Evolutionary conservation across 2,329 filamentous ascomycete genomes (phyloP).

Genomic region (Fusarium subtropicale): DNA sequence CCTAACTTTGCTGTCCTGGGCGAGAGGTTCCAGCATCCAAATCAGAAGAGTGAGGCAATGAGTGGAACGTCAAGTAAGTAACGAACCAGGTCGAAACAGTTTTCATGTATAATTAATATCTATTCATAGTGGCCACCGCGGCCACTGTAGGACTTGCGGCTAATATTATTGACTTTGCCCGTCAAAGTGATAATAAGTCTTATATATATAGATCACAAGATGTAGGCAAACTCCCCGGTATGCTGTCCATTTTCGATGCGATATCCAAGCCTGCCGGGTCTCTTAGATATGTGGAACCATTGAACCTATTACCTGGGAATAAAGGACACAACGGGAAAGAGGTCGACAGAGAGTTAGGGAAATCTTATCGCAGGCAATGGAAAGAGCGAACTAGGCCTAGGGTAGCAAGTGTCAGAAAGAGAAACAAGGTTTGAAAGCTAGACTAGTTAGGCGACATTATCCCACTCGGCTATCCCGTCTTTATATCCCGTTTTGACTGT

Average conservation of each 20-base stretch:
- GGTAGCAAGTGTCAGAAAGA: fast-evolving
- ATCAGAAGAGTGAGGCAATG: background rate
- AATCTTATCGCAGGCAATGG: fast-evolving
- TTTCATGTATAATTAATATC: fast-evolving
- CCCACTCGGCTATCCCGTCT: conserved; percentile 35
- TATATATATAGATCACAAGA: background rate
- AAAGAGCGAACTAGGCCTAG: background rate
- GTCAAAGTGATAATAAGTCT: background rate
- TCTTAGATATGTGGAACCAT: background rate
- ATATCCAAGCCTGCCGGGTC: background rate
- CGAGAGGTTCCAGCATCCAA: background rate
- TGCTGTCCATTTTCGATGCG: background rate
- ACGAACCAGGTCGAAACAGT: background rate
- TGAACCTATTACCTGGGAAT: background rate
- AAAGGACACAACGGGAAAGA: background rate
- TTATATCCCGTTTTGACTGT: background rate
- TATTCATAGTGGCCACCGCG: background rate
- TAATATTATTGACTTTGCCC: background rate
- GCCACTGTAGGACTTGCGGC: background rate
- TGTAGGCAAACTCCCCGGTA: background rate
- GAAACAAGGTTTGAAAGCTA: background rate
- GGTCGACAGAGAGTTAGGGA: background rate
- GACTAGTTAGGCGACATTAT: background rate
- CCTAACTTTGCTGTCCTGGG: background rate
- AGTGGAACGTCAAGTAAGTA: background rate